Conservation (phyloP, 1,139 yeast species). For the Wickerhamomyces sp. region DNA sequence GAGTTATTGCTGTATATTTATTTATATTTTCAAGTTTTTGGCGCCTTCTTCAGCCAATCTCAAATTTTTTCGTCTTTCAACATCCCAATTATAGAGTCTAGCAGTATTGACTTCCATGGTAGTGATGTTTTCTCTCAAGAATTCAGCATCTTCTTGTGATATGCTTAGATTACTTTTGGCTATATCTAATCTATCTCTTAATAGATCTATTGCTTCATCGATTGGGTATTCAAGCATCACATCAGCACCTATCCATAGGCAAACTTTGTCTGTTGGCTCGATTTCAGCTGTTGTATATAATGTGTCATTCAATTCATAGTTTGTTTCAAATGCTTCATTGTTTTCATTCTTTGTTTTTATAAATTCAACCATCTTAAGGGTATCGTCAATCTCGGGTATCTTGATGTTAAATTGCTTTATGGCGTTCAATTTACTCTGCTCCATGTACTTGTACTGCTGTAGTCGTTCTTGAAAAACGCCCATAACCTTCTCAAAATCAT, state of each 20-base stretch:
- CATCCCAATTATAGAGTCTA: slow-evolving; percentile 93
- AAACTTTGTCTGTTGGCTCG: slow-evolving; percentile 58
- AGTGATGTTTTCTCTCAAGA: slow-evolving; percentile 86
- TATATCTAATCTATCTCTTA: slow-evolving; percentile 56
- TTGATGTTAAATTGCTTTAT: slow-evolving; percentile 63
- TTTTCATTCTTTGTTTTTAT: slow-evolving; percentile 46
- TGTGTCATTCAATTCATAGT: slow-evolving; percentile 90
- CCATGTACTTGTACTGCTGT: slow-evolving; percentile 83
- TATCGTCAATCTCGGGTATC: slow-evolving; percentile 88
- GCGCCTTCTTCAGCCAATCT: slow-evolving; percentile 38
- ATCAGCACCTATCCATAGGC: slow-evolving; percentile 95
- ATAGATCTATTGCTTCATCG: slow-evolving; percentile 75
- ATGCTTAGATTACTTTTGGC: slow-evolving; percentile 56
- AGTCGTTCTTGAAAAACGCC: slow-evolving; percentile 72
- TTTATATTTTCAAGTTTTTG: slow-evolving; percentile 31
- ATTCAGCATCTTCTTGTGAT: slow-evolving; percentile 83
- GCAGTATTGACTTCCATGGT: slow-evolving; percentile 98
- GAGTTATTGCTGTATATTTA: slow-evolving; percentile 1
- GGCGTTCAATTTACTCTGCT: slow-evolving; percentile 69
- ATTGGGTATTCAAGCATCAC: slow-evolving; percentile 95
- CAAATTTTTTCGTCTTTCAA: slow-evolving; percentile 60
- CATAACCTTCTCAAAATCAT: slow-evolving; percentile 68
- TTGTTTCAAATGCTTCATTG: slow-evolving; percentile 51
- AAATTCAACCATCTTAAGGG: slow-evolving; percentile 65
- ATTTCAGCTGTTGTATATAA: slow-evolving; percentile 79